Evolutionary conservation across 345 rosid species (phyloP).

Genomic region (Camelina neglecta): DNA sequence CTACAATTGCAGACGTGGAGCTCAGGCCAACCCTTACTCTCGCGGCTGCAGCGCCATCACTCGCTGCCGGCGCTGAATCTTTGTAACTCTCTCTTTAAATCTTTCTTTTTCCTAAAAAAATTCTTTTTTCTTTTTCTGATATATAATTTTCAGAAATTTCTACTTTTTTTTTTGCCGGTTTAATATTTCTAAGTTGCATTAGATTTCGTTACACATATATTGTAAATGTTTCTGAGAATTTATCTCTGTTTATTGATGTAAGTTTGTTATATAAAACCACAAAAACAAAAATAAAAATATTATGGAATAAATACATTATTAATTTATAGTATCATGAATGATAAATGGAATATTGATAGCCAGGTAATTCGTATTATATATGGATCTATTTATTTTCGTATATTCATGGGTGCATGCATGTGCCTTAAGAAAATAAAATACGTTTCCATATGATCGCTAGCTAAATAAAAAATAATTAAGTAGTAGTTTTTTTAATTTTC

Average conservation of each 20-base stretch:
- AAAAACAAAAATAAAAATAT: background rate
- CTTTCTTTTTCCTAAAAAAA: background rate
- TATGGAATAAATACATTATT: constrained; percentile 12
- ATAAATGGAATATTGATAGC: constrained; percentile 15
- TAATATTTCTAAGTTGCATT: background rate
- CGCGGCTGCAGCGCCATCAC: constrained; percentile 85
- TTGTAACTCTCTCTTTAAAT: background rate
- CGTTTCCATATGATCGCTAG: background rate
- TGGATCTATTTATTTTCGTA: background rate
- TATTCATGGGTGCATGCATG: constrained; percentile 18
- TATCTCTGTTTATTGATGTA: constrained; percentile 24
- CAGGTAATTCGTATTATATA: background rate
- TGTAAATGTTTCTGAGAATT: constrained; percentile 24
- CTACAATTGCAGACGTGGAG: constrained; percentile 80
- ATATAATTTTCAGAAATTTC: constrained; percentile 15
- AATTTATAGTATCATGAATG: background rate
- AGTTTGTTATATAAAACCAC: constrained; percentile 34
- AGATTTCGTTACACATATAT: constrained; percentile 21
- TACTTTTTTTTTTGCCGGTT: background rate
- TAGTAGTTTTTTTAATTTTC: background rate
- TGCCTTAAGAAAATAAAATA: background rate
- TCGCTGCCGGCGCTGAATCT: constrained; percentile 67
- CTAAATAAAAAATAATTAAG: background rate
- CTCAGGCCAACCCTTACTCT: constrained; percentile 77
- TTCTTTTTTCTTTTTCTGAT: constrained; percentile 16